A percentile compares a stretch with the other conserved stretches of the same genome.
Conservation (phyloP, 2,329 filamentous ascomycete species). For the Nemania sp. region DNA sequence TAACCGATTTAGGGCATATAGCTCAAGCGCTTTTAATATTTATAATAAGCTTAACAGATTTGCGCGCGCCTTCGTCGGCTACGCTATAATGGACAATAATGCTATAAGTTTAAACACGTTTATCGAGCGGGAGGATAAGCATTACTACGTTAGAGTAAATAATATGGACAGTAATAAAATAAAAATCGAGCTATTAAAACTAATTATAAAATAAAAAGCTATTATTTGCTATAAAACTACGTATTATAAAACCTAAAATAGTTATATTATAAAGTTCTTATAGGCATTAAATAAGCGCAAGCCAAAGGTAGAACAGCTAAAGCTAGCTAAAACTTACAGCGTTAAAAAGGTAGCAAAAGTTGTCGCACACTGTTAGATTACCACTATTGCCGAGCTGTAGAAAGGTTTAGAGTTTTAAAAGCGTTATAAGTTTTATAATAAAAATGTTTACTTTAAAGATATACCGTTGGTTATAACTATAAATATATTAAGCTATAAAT, state of each 20-base stretch:
- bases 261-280: background rate
- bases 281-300: background rate
- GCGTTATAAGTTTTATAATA: background rate
- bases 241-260: background rate
- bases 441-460: too few relatives aligned
- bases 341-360: background rate
- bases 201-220: background rate
- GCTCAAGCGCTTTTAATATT: slow-evolving; percentile 5
- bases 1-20: slow-evolving; percentile 1
- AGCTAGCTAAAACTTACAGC: background rate
- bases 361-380: slow-evolving; percentile 1
- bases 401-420: background rate
- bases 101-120: background rate
- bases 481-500: too few relatives aligned
- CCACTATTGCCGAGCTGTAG: background rate
- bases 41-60: background rate
- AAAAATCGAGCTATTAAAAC: background rate
- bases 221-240: slow-evolving; percentile 2
- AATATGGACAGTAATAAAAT: background rate
- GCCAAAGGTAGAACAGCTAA: background rate
- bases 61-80: slow-evolving; percentile 1
- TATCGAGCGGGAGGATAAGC: background rate
- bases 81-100: slow-evolving; percentile 6
- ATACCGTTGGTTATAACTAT: too few relatives aligned
- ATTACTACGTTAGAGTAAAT: background rate